Base-by-base conservation (phyloP, 2,329 filamentous ascomycete genomes). In the Pseudocercospora vitis region DNA sequence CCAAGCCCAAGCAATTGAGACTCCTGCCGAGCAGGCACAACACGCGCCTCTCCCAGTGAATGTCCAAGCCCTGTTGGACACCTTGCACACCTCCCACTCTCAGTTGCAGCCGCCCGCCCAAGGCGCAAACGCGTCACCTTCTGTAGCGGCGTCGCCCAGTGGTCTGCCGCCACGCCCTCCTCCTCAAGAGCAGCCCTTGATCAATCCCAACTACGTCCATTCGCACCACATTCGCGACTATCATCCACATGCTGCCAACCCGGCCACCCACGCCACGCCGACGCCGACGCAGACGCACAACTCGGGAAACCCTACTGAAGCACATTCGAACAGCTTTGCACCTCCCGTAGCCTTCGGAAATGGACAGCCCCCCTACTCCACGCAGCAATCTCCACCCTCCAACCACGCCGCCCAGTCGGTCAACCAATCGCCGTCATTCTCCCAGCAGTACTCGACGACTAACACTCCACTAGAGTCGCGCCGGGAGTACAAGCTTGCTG, bases 181-280 rank as follows among this genome's bases (percentile, higher is more conserved):
- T 55, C 72, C 75, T 31, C 76, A 78, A 66, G 76, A 77, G 55
- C 74, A 75, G 64, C 73, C 73, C 50, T 66, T 72, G 53, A 77
- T 76, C 46, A 72, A 78, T 58, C 69, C 74, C 37, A 76, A 76
- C 58, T 78, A 77, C 65, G 69, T 71, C 32, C 74, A 75, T 45
- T 73, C 71, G 54, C 73, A 76, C 64, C 74, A 78, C 63, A 76
- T 78, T 53, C 72, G 76, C 58, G 75, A 75, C 32, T 78, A 76
- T 60, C 76, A 79, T 61, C 76, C 76, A 16, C 75, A 78, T 63
- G 75, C 70, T 48, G 69, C 72, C 46, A 69, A 73, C 45, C 58
- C 66, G 45, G 64, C 68, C 49, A 65, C 69, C 46, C 68, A 65
- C 11, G 44, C 52, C 57, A 69, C 68, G 56, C 60, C 62, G 23